These are phyloP conservation scores for Ensete glaucum DNA, from an alignment of 176 grass and related monocot species.

Conservation along the genomic window DNA sequence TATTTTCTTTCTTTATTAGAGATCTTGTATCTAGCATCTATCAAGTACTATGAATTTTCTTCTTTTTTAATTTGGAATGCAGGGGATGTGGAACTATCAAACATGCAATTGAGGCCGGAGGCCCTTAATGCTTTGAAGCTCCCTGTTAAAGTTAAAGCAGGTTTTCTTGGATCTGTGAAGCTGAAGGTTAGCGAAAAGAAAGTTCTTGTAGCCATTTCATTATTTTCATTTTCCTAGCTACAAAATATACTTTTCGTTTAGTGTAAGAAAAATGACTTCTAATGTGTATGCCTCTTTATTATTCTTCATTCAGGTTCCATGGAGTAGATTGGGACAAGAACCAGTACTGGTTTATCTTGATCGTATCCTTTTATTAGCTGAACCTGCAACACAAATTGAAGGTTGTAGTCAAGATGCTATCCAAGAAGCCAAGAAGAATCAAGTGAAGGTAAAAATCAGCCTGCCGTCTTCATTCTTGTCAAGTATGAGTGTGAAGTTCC, in stretches of 20 bases:
- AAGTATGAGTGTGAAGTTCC: neutral
- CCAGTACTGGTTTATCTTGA: slow-evolving; percentile 95
- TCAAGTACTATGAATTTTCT: slow-evolving; percentile 21
- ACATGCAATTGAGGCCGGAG: slow-evolving; percentile 93
- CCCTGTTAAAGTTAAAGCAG: slow-evolving; percentile 88
- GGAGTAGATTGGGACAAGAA: slow-evolving; percentile 93
- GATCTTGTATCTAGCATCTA: neutral
- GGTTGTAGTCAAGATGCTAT: slow-evolving; percentile 94
- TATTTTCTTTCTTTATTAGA: slow-evolving; percentile 7
- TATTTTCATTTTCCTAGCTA: neutral
- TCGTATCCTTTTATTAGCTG: slow-evolving; percentile 94
- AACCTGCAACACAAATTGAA: slow-evolving; percentile 88
- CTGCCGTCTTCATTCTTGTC: neutral
- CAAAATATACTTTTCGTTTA: neutral
- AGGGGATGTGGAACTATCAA: slow-evolving; percentile 89
- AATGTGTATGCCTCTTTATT: neutral
- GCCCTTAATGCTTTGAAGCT: slow-evolving; percentile 95
- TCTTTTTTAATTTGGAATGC: slow-evolving; percentile 3
- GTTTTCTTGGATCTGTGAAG: slow-evolving; percentile 94
- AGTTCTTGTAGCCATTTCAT: slow-evolving; percentile 7
- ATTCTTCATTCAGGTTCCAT: slow-evolving; percentile 60
- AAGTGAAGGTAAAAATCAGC: slow-evolving; percentile 52
- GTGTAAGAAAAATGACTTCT: neutral
- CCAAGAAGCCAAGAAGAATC: slow-evolving; percentile 83
- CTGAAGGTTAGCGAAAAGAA: slow-evolving; percentile 65